A percentile compares a stretch with the other conserved stretches of the same genome.
Evolutionary conservation across 2,329 filamentous ascomycete species (phyloP).

Genomic region (Neofusicoccum cordaticola): DNA sequence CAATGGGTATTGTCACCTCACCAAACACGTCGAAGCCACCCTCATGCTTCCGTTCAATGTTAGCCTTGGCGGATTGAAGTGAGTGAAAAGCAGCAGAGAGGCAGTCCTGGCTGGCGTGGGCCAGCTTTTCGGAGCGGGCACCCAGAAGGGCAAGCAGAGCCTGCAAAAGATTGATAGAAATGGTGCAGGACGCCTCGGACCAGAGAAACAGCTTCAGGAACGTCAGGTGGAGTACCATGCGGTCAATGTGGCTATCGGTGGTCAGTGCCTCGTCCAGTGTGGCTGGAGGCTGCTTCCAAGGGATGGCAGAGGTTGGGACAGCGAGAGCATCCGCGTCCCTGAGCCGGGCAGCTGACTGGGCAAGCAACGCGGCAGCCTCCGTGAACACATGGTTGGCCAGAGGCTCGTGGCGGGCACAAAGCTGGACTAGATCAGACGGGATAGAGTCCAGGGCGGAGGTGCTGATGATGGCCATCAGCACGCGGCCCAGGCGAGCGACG

Average conservation of each 20-base stretch:
- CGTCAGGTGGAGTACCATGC: constrained; percentile 21
- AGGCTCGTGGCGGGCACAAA: not conserved
- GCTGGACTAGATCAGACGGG: not conserved
- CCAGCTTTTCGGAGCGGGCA: not conserved
- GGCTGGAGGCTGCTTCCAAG: not conserved
- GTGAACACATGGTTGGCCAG: constrained; percentile 16
- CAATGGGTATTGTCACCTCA: not conserved
- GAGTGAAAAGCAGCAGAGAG: constrained; percentile 11
- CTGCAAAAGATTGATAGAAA: not conserved
- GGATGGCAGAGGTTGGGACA: not conserved
- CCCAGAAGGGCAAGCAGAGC: constrained; percentile 13
- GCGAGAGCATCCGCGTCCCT: not conserved
- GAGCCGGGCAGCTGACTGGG: not conserved
- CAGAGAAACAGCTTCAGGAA: constrained; percentile 34
- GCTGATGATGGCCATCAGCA: constrained; percentile 3
- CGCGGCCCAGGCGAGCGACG: constrained; percentile 9
- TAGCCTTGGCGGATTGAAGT: not conserved
- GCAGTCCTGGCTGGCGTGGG: constrained; percentile 2
- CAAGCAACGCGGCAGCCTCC: not conserved
- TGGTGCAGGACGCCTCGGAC: constrained; percentile 17
- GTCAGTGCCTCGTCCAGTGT: not conserved
- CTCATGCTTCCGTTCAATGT: not conserved
- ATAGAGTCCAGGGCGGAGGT: not conserved
- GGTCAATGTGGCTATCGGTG: not conserved
- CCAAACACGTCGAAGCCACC: not conserved